Conservation (phyloP, 2,329 filamentous ascomycete genomes). For the Hypoxylon sp. region DNA sequence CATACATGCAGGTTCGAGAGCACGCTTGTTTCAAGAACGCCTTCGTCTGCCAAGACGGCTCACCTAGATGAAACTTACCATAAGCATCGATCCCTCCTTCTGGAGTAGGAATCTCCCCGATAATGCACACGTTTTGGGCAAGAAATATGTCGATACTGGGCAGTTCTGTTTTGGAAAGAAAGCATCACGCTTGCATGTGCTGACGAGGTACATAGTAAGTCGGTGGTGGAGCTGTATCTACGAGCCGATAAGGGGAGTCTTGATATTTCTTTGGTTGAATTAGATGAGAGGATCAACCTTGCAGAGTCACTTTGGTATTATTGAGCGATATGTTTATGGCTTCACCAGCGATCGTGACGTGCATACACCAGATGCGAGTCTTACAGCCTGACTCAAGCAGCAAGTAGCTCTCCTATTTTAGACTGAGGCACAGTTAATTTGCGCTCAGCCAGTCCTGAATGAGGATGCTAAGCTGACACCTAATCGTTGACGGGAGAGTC, state of each 20-base stretch:
- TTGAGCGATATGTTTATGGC: conserved; percentile 20
- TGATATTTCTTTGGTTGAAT: conserved; percentile 7
- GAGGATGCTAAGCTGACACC: conserved; percentile 1
- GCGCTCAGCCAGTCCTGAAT: conserved; percentile 3
- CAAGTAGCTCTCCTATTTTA: conserved; percentile 18
- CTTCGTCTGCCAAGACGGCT: conserved; percentile 35
- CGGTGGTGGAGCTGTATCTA: conserved; percentile 14
- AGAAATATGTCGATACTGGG: conserved; percentile 18
- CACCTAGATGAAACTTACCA: conserved; percentile 16
- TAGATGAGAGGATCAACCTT: conserved; percentile 17
- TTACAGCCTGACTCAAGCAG: conserved; percentile 18
- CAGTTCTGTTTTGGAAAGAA: conserved; percentile 14
- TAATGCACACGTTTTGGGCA: conserved; percentile 18
- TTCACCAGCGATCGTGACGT: conserved; percentile 39
- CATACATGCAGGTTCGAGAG: conserved; percentile 15
- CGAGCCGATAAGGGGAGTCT: conserved; percentile 7
- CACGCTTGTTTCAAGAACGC: conserved; percentile 25
- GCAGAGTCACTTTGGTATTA: conserved; percentile 6
- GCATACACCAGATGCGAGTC: conserved; percentile 31
- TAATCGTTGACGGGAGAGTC: conserved; percentile 10
- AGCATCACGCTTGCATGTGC: conserved; percentile 5
- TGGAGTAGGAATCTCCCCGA: conserved; percentile 33
- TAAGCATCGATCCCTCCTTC: conserved; percentile 18
- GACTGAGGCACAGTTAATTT: conserved; percentile 17
- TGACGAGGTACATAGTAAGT: conserved; percentile 15